Evolutionary conservation across 495 filamentous ascomycete genomes (phyloP).

Genomic region (Physcia stellaris): DNA sequence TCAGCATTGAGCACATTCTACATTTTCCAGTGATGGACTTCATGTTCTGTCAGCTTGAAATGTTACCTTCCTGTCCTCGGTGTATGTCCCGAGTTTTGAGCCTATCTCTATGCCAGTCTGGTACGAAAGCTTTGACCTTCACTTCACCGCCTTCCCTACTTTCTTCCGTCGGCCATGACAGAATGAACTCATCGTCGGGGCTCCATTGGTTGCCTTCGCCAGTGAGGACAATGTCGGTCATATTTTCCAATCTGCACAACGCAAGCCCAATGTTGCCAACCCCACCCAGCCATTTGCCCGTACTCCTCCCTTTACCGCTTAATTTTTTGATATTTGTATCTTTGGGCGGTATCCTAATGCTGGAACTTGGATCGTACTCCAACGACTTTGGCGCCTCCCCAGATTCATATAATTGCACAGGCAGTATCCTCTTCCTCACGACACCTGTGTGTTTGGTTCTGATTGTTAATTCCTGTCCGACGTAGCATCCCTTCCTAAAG

Average conservation of each 20-base stretch:
- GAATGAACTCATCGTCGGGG: slow-evolving; percentile 39
- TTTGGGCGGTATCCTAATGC: slow-evolving; percentile 16
- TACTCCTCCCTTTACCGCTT: slow-evolving; percentile 45
- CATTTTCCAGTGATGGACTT: neutral
- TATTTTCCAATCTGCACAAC: slow-evolving; percentile 77
- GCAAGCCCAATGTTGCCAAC: slow-evolving; percentile 78
- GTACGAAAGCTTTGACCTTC: slow-evolving; percentile 75
- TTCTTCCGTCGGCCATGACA: slow-evolving; percentile 31
- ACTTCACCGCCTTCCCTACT: slow-evolving; percentile 38
- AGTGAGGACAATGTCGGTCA: slow-evolving; percentile 60
- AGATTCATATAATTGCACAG: slow-evolving; percentile 53
- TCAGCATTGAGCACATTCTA: too few relatives aligned
- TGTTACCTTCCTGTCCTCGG: neutral
- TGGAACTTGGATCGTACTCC: slow-evolving; percentile 33
- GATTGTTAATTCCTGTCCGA: slow-evolving; percentile 92
- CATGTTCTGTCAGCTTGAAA: too few relatives aligned
- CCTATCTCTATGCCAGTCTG: slow-evolving; percentile 46
- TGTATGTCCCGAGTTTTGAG: slow-evolving; percentile 24
- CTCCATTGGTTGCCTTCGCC: slow-evolving; percentile 43
- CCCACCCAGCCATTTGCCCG: slow-evolving; percentile 63
- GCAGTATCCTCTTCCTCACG: slow-evolving; percentile 80
- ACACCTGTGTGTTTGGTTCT: slow-evolving; percentile 88
- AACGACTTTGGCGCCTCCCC: slow-evolving; percentile 23
- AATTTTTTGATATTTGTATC: slow-evolving; percentile 33
- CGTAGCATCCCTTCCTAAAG: slow-evolving; percentile 92